Evolutionary conservation across 768 basidiomycete genomes (phyloP).

Genomic region (Mycena chlorophos): DNA sequence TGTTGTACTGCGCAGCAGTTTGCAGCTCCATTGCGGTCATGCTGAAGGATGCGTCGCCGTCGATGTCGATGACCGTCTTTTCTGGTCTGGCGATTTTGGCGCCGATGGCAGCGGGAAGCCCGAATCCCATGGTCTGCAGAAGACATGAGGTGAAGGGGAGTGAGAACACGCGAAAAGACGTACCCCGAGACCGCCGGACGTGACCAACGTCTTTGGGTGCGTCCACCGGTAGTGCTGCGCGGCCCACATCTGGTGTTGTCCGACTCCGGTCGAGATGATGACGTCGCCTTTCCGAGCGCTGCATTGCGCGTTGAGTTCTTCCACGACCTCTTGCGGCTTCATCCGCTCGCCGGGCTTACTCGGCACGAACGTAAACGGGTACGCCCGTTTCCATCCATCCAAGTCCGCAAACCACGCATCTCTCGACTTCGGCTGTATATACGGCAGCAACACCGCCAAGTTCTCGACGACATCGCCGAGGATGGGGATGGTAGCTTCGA

Average conservation of each 20-base stretch:
- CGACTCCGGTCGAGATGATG: slow-evolving; percentile 90
- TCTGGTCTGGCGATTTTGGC: slow-evolving; percentile 95
- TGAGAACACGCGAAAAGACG: slow-evolving; percentile 32
- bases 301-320: slow-evolving; percentile 86
- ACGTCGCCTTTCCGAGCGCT: slow-evolving; percentile 81
- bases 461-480: slow-evolving; percentile 91
- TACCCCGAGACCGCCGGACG: slow-evolving; percentile 93
- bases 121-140: slow-evolving; percentile 94
- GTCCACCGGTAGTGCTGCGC: slow-evolving; percentile 93
- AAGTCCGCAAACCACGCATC: slow-evolving; percentile 83
- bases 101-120: slow-evolving; percentile 90
- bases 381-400: slow-evolving; percentile 78
- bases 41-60: slow-evolving; percentile 97
- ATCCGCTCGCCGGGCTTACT: slow-evolving; percentile 63
- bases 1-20: slow-evolving; percentile 86
- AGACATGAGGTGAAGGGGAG: slow-evolving; percentile 4
- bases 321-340: slow-evolving; percentile 97
- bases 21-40: slow-evolving; percentile 99
- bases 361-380: slow-evolving; percentile 86
- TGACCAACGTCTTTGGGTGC: slow-evolving; percentile 83
- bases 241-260: slow-evolving; percentile 99
- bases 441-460: slow-evolving; percentile 77
- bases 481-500: slow-evolving; percentile 91
- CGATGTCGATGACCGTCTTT: slow-evolving; percentile 93
- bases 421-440: slow-evolving; percentile 66